These are phyloP conservation scores for Aegilops speltoides DNA, from an alignment of 176 grass and related monocot species.

Conservation along the genomic window DNA sequence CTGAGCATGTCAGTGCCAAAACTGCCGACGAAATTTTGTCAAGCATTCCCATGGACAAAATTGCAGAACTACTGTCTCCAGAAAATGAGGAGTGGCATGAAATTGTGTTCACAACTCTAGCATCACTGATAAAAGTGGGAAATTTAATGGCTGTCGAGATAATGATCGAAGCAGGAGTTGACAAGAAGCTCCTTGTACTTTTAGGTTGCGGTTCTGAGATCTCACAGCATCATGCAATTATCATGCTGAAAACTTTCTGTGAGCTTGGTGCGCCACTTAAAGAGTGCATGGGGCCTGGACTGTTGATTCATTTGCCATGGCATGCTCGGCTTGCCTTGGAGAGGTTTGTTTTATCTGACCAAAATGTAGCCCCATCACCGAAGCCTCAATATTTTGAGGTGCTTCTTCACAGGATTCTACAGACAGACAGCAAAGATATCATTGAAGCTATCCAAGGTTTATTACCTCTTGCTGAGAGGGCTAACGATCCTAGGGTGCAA, in stretches of 20 bases:
- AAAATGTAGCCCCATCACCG: constrained; percentile 35
- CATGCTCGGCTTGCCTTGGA: constrained; percentile 69
- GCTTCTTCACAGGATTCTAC: constrained; percentile 54
- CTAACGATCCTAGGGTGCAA: constrained; percentile 55
- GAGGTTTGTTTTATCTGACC: constrained; percentile 64
- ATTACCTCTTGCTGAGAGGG: constrained; percentile 61
- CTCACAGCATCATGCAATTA: constrained; percentile 66
- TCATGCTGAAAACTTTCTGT: constrained; percentile 63
- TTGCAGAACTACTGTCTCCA: constrained; percentile 56
- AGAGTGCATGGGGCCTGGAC: constrained; percentile 52
- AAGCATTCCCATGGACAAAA: constrained; percentile 61
- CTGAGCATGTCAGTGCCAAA: constrained; percentile 44
- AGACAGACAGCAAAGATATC: constrained; percentile 56
- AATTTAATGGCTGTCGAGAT: constrained; percentile 59
- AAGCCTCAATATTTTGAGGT: constrained; percentile 54
- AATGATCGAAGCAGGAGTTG: constrained; percentile 66
- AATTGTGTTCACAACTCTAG: constrained; percentile 56
- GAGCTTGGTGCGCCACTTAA: constrained; percentile 61
- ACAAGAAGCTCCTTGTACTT: constrained; percentile 74
- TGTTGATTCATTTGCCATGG: constrained; percentile 72
- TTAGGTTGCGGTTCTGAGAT: constrained; percentile 59
- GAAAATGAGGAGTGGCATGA: constrained; percentile 68
- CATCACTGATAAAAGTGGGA: constrained; percentile 56
- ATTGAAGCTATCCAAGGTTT: constrained; percentile 71
- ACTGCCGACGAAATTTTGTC: constrained; percentile 58